These are phyloP conservation scores for Umbellularia californica DNA, from an alignment of 164 flowering plant species.

Conservation along the genomic window DNA sequence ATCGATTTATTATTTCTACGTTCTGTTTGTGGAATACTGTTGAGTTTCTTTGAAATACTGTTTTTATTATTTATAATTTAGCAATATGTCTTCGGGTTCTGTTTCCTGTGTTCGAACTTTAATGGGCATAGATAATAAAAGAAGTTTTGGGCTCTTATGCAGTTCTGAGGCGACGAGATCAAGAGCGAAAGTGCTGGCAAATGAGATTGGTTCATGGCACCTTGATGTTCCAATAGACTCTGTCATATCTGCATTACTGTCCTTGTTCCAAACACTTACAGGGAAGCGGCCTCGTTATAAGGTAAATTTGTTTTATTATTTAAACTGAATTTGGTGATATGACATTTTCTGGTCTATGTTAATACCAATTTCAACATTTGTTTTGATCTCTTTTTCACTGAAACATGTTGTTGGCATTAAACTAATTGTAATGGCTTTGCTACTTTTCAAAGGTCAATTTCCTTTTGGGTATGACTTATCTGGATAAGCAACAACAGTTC, in stretches of 20 bases:
- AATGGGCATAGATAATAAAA: background rate
- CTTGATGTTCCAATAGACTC: conserved; percentile 78
- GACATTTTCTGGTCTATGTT: background rate
- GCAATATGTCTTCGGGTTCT: background rate
- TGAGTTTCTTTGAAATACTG: background rate
- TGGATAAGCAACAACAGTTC: background rate
- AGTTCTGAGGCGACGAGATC: conserved; percentile 78
- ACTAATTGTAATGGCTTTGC: background rate
- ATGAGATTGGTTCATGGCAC: conserved; percentile 98
- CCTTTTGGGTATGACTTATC: background rate
- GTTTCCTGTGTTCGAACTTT: background rate
- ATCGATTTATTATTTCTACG: too few relatives aligned
- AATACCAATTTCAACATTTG: background rate
- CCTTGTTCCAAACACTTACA: conserved; percentile 78
- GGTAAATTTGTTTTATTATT: conserved; percentile 32
- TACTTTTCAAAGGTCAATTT: background rate
- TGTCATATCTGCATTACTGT: conserved; percentile 71
- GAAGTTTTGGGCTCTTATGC: conserved; percentile 16
- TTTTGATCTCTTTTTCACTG: background rate
- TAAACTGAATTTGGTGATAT: too few relatives aligned
- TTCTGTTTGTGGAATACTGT: background rate
- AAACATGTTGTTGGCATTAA: background rate
- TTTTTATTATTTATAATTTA: too few relatives aligned
- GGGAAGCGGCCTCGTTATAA: conserved; percentile 91
- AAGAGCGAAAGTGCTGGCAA: conserved; percentile 75